Percentiles rank a stretch among this genome's conserved stretches.
Conservation (phyloP, 805 yeast genomes). For the Clavispora carvajalis region DNA sequence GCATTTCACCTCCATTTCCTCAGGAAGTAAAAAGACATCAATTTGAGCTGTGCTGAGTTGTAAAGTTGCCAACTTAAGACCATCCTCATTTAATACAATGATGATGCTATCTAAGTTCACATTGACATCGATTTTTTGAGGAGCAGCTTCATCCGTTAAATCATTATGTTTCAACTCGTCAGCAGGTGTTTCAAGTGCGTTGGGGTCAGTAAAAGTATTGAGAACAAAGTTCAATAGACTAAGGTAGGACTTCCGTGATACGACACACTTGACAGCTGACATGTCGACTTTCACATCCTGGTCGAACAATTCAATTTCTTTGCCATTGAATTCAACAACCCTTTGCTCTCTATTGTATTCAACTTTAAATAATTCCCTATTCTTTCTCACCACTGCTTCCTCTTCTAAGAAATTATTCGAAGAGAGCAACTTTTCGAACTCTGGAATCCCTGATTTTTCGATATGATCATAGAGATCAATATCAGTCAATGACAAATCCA, state of each 20-base stretch:
- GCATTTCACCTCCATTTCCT: slow-evolving; percentile 65
- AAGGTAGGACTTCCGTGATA: slow-evolving; percentile 73
- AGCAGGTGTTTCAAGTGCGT: slow-evolving; percentile 59
- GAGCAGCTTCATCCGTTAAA: slow-evolving; percentile 53
- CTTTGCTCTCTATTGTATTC: slow-evolving; percentile 56
- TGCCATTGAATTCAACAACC: slow-evolving; percentile 47
- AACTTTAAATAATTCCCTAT: slow-evolving; percentile 50
- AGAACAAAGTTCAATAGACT: slow-evolving; percentile 75
- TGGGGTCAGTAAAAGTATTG: slow-evolving; percentile 85
- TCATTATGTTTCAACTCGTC: slow-evolving; percentile 67
- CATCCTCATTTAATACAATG: slow-evolving; percentile 75
- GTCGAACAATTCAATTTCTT: slow-evolving; percentile 64
- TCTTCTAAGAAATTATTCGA: slow-evolving; percentile 44
- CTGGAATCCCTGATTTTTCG: slow-evolving; percentile 55
- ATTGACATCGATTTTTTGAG: slow-evolving; percentile 67
- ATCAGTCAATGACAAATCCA: slow-evolving; percentile 60
- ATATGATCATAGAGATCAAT: slow-evolving; percentile 72
- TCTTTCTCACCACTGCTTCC: slow-evolving; percentile 26
- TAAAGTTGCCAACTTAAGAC: slow-evolving; percentile 74
- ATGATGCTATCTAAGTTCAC: slow-evolving; percentile 69
- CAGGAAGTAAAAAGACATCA: slow-evolving; percentile 63
- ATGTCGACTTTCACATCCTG: slow-evolving; percentile 68
- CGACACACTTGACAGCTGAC: slow-evolving; percentile 70
- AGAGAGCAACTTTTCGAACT: slow-evolving; percentile 64
- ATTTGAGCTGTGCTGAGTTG: slow-evolving; percentile 70